Conservation (phyloP, 495 filamentous ascomycete genomes). For the Aspergillus sparsus region DNA sequence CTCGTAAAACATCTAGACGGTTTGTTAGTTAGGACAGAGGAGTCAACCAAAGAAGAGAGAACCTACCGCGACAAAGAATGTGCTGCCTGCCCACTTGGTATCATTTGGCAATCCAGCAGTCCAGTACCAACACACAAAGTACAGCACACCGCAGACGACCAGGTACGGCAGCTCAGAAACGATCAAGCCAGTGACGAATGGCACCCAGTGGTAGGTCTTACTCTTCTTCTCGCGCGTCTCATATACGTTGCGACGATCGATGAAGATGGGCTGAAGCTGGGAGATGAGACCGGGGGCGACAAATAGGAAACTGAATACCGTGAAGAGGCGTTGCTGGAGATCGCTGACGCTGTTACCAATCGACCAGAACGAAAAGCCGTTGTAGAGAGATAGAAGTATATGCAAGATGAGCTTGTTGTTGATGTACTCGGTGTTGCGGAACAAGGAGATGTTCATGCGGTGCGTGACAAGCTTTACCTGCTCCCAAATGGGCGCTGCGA, state of each 20-base stretch:
- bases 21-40: too few species aligned
- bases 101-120: constrained; percentile 44
- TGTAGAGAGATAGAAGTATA: constrained; percentile 41
- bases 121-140: constrained; percentile 58
- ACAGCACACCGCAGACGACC: constrained; percentile 50
- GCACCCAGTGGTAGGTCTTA: constrained; percentile 57
- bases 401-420: constrained; percentile 59
- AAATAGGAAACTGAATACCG: constrained; percentile 56
- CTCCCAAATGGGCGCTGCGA: constrained; percentile 56
- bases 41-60: too few species aligned
- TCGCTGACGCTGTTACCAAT: constrained; percentile 32
- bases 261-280: constrained; percentile 56
- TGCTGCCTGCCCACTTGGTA: constrained; percentile 51
- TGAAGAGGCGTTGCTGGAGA: constrained; percentile 43
- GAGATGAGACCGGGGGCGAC: constrained; percentile 52
- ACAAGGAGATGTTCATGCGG: constrained; percentile 60
- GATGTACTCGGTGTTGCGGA: constrained; percentile 63
- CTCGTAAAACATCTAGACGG: too few species aligned
- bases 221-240: constrained; percentile 54
- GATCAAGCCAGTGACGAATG: constrained; percentile 54
- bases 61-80: constrained; percentile 57
- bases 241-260: constrained; percentile 54
- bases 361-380: constrained; percentile 50
- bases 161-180: constrained; percentile 59
- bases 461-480: constrained; percentile 60